Conservation (phyloP, 2,329 filamentous ascomycete species). For the Hymenoscyphus salicellus region DNA sequence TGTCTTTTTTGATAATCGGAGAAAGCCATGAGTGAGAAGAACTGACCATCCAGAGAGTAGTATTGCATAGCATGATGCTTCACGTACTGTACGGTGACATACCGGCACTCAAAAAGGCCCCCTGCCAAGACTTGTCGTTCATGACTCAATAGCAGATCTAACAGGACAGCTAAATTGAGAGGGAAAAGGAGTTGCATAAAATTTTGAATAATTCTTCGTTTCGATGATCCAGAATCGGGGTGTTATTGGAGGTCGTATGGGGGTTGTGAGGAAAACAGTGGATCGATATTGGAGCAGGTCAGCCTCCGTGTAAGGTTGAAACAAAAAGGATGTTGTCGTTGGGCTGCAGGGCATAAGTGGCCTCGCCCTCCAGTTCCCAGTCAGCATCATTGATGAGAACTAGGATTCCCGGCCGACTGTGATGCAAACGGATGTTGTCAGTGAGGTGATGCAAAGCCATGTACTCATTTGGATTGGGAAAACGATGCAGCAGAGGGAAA, state of each 20-base stretch:
- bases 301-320: slow-evolving; percentile 92
- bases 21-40: not conserved
- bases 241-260: slow-evolving; percentile 1
- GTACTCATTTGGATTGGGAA: not conserved
- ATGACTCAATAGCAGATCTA: slow-evolving; percentile 16
- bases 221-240: slow-evolving; percentile 11
- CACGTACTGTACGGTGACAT: slow-evolving; percentile 6
- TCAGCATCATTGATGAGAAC: slow-evolving; percentile 97
- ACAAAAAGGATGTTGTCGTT: slow-evolving; percentile 93
- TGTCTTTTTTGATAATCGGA: slow-evolving; percentile 1
- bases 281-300: slow-evolving; percentile 28
- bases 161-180: slow-evolving; percentile 11
- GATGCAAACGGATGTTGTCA: slow-evolving; percentile 31
- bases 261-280: not conserved
- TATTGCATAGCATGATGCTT: not conserved
- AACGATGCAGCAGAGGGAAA: slow-evolving; percentile 11
- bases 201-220: not conserved
- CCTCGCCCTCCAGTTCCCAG: slow-evolving; percentile 96
- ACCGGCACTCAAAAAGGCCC: not conserved
- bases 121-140: slow-evolving; percentile 8
- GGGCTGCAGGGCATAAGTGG: slow-evolving; percentile 76
- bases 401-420: slow-evolving; percentile 87
- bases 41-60: not conserved
- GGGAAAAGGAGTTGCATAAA: slow-evolving; percentile 6
- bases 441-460: slow-evolving; percentile 14